These are phyloP conservation scores for Microbotryum intermedium DNA, from an alignment of 1,284 basidiomycete genomes.

Conservation along the genomic window DNA sequence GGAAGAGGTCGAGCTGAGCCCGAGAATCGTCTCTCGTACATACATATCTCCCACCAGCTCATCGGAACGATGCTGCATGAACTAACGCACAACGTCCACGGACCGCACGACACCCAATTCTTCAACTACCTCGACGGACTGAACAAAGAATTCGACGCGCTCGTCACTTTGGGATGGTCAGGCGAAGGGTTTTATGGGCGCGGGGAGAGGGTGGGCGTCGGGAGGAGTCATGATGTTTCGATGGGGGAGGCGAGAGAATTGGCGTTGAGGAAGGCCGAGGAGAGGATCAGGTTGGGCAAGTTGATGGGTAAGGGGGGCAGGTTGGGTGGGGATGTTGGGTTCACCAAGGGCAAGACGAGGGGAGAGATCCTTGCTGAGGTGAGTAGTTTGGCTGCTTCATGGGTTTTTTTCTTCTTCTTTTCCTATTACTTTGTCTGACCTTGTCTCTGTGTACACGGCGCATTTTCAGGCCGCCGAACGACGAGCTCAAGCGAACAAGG, in stretches of 20 bases:
- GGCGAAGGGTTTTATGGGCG: slow-evolving; percentile 68
- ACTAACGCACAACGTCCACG: slow-evolving; percentile 68
- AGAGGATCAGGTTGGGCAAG: slow-evolving; percentile 47
- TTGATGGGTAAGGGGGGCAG: slow-evolving; percentile 44
- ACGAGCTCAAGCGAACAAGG: slow-evolving; percentile 58
- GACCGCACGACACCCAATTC: slow-evolving; percentile 62
- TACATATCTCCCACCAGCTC: slow-evolving; percentile 2
- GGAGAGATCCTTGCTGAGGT: slow-evolving; percentile 69
- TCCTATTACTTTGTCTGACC: background rate
- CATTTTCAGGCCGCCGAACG: slow-evolving; percentile 66
- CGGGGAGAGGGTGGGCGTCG: slow-evolving; percentile 57
- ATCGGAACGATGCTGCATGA: slow-evolving; percentile 77
- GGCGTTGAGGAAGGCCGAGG: slow-evolving; percentile 68
- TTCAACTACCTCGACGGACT: slow-evolving; percentile 67
- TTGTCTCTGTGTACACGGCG: background rate
- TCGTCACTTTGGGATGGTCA: slow-evolving; percentile 62
- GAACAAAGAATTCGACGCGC: slow-evolving; percentile 68
- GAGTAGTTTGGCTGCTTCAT: slow-evolving; percentile 33
- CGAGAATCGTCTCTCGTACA: no score
- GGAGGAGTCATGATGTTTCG: slow-evolving; percentile 56
- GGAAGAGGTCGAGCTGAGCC: no score
- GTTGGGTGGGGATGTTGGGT: slow-evolving; percentile 22
- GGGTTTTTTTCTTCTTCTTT: background rate
- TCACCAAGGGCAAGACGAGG: slow-evolving; percentile 47
- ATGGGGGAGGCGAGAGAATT: slow-evolving; percentile 54